Percentiles rank a stretch among this genome's conserved stretches.
Evolutionary conservation across 495 filamentous ascomycete species (phyloP).

Genomic region (Penicillium goetzii): DNA sequence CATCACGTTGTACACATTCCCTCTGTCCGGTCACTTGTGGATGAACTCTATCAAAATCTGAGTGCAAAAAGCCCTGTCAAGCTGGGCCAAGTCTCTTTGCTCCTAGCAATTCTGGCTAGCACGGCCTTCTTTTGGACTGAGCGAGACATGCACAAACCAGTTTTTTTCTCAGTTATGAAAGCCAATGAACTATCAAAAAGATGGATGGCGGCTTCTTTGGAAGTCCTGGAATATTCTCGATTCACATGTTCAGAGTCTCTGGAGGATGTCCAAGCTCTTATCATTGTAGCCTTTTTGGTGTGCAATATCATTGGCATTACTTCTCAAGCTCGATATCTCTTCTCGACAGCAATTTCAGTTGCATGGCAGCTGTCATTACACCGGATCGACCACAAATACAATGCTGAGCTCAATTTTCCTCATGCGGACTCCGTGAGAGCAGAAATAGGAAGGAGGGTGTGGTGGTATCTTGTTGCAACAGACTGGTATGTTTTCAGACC

Average conservation of each 20-base stretch:
- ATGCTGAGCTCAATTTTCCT: constrained; percentile 16
- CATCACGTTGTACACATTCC: constrained; percentile 49
- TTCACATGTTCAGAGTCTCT: constrained; percentile 33
- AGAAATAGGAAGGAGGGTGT: constrained; percentile 52
- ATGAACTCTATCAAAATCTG: constrained; percentile 41
- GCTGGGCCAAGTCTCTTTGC: constrained; percentile 40
- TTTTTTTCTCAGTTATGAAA: constrained; percentile 38
- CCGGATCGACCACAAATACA: constrained; percentile 42
- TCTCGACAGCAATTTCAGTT: constrained; percentile 33
- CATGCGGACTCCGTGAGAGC: constrained; percentile 28
- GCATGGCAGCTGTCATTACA: constrained; percentile 48
- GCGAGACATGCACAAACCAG: constrained; percentile 20
- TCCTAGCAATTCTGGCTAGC: constrained; percentile 50
- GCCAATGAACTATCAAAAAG: constrained; percentile 33
- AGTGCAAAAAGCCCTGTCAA: constrained; percentile 27
- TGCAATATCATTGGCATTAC: constrained; percentile 47
- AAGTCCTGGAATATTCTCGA: constrained; percentile 44
- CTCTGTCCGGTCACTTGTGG: constrained; percentile 36
- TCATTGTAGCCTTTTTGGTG: constrained; percentile 44
- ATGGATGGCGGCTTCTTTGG: constrained; percentile 44
- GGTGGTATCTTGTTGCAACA: constrained; percentile 53
- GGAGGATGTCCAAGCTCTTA: constrained; percentile 49
- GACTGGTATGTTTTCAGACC: constrained; percentile 44
- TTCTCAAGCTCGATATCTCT: constrained; percentile 36
- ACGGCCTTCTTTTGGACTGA: constrained; percentile 46